phyloP scores from a whole-genome alignment of 495 filamentous ascomycete species.

The Schizothecium vesticola region DNA sequence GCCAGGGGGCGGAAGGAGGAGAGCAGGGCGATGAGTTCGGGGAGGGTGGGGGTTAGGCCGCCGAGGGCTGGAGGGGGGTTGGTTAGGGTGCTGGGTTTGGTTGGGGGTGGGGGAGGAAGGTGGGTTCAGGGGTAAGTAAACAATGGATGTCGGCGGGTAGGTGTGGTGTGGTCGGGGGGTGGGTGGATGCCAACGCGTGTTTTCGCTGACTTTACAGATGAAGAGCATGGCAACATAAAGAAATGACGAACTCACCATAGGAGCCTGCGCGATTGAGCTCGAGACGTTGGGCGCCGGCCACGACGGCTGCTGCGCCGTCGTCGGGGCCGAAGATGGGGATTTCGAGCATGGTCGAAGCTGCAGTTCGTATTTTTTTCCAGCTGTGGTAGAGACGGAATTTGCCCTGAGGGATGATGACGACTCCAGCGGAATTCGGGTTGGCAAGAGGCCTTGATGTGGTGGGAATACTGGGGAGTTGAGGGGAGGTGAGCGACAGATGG shows the following conservation, averaged over 20 bases:
- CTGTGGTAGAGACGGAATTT: not conserved
- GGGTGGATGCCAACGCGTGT: not conserved
- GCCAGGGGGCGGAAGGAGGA: slow-evolving; percentile 9
- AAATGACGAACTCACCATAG: slow-evolving; percentile 27
- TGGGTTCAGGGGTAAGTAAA: not conserved
- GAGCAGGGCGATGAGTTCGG: slow-evolving; percentile 16
- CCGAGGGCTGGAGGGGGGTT: slow-evolving; percentile 19
- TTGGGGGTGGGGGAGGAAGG: not conserved
- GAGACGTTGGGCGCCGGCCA: slow-evolving; percentile 30
- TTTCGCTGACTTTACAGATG: not conserved
- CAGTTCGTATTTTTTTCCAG: not conserved
- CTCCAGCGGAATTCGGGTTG: not conserved
- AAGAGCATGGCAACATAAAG: not conserved
- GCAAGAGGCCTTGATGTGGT: not conserved
- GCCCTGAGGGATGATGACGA: not conserved
- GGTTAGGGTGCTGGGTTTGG: not conserved
- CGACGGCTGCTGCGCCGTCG: slow-evolving; percentile 19
- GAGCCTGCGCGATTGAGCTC: slow-evolving; percentile 39
- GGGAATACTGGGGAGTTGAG: not conserved
- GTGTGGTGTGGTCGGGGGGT: not conserved
- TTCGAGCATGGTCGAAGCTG: slow-evolving; percentile 23
- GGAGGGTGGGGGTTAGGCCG: slow-evolving; percentile 34
- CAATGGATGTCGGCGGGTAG: not conserved
- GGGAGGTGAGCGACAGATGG: not conserved
- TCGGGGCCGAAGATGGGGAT: slow-evolving; percentile 38